Conservation (phyloP, 2,329 filamentous ascomycete genomes). For the Cladosporium halotolerans region DNA sequence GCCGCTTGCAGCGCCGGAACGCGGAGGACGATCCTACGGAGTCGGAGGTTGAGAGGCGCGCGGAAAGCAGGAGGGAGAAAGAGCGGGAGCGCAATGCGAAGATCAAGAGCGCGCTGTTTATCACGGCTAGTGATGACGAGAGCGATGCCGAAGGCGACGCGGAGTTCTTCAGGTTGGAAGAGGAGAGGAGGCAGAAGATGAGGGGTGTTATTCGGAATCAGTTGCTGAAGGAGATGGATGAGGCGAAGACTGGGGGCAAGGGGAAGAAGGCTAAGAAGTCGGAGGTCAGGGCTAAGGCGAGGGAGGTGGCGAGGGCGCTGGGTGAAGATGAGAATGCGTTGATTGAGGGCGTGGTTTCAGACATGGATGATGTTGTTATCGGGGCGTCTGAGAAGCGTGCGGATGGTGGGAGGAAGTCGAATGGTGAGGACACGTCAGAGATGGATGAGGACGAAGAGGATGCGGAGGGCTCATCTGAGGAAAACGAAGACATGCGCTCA, state of each 20-base stretch:
- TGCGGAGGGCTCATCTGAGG: conserved; percentile 8
- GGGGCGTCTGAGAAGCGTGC: background rate
- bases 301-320: conserved; percentile 14
- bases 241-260: conserved; percentile 26
- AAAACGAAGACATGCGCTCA: background rate
- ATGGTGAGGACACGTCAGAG: background rate
- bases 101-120: conserved; percentile 78
- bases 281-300: conserved; percentile 13
- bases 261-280: conserved; percentile 20
- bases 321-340: conserved; percentile 14
- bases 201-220: conserved; percentile 44
- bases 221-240: conserved; percentile 34
- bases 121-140: conserved; percentile 82
- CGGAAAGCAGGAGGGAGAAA: conserved; percentile 56
- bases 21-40: conserved; percentile 51
- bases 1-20: conserved; percentile 44
- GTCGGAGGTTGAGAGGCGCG: conserved; percentile 48
- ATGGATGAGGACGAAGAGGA: conserved; percentile 10
- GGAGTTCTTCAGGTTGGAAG: conserved; percentile 74
- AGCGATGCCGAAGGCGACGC: conserved; percentile 68
- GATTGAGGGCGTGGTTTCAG: conserved; percentile 15
- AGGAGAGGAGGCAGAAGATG: conserved; percentile 55
- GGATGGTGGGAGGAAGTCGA: background rate
- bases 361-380: conserved; percentile 10
- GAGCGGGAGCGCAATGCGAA: conserved; percentile 70